Evolutionary conservation across 306 rosid genomes (phyloP).

Genomic region (Crotalaria pallida): DNA sequence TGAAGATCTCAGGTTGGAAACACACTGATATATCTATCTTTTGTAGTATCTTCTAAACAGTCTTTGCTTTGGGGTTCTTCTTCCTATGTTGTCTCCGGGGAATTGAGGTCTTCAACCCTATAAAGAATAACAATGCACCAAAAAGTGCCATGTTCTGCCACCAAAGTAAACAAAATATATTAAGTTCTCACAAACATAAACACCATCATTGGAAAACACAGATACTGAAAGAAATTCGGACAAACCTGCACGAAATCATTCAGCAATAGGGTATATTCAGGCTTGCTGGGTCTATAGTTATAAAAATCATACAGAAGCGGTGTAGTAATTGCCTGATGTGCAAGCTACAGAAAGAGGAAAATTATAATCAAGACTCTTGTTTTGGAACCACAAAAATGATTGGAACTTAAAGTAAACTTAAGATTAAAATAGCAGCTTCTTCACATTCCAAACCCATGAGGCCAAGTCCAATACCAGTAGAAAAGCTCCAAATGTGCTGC

Average conservation of each 20-base stretch:
- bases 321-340: conserved; percentile 45
- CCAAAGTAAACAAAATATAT: neutral
- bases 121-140: conserved; percentile 77
- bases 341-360: conserved; percentile 36
- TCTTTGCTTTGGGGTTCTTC: conserved; percentile 64
- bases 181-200: neutral
- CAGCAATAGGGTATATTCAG: conserved; percentile 30
- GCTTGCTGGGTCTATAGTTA: conserved; percentile 40
- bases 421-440: neutral
- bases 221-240: conserved; percentile 5
- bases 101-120: conserved; percentile 73
- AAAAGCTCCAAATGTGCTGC: conserved; percentile 58
- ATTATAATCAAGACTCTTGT: neutral
- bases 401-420: neutral
- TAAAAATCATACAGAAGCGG: conserved; percentile 74
- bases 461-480: conserved; percentile 45
- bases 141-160: conserved; percentile 60
- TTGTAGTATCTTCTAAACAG: conserved; percentile 30
- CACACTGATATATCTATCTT: conserved; percentile 3
- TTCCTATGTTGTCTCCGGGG: conserved; percentile 54
- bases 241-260: conserved; percentile 68
- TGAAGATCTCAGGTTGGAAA: conserved; percentile 5
- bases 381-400: neutral
- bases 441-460: neutral
- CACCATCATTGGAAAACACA: neutral